Evolutionary conservation across 345 rosid genomes (phyloP).

Genomic region (Alliaria petiolata): DNA sequence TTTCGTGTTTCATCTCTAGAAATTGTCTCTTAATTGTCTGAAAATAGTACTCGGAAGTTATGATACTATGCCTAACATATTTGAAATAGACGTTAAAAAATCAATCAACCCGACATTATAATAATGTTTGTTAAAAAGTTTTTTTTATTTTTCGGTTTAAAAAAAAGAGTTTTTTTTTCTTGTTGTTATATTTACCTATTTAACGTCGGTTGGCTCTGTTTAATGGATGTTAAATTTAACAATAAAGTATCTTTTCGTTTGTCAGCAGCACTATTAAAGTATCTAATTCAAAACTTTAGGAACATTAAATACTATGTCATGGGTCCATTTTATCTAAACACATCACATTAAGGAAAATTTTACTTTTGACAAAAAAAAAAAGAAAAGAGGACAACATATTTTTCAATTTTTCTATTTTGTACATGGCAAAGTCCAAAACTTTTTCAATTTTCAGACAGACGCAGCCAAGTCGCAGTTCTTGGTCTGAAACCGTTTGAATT

Average conservation of each 20-base stretch:
- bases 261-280: neutral
- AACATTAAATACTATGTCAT: neutral
- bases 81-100: neutral
- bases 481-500: neutral
- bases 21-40: neutral
- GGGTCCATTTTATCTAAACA: neutral
- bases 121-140: too few relatives aligned
- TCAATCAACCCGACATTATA: neutral
- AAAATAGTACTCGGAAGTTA: neutral
- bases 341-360: neutral
- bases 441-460: constrained; percentile 3
- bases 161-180: too few relatives aligned
- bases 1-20: neutral
- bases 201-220: neutral
- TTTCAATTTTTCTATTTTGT: too few relatives aligned
- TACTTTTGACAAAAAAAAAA: neutral
- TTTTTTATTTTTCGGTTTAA: neutral
- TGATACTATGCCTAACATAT: neutral
- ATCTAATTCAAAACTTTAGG: neutral
- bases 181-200: neutral
- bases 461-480: neutral
- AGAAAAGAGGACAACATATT: neutral
- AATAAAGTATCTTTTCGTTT: neutral
- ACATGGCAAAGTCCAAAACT: neutral
- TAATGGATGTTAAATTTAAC: neutral